Evolutionary conservation across 2,329 filamentous ascomycete genomes (phyloP).

Genomic region (Aspergillus ochraceus): DNA sequence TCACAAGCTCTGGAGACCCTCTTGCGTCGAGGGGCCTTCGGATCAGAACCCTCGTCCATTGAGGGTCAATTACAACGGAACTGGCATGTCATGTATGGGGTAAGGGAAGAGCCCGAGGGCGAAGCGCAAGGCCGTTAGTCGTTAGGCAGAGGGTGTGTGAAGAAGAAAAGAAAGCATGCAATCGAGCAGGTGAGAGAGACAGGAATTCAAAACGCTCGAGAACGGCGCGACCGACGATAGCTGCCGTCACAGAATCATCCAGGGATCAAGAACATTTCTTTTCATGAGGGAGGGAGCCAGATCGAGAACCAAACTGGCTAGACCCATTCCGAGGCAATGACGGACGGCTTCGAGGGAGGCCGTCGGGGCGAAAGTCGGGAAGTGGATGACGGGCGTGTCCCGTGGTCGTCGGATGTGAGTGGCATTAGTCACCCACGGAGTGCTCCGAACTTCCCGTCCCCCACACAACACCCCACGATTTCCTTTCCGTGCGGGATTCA

Average conservation of each 20-base stretch:
- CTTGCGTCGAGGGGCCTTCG: conserved; percentile 42
- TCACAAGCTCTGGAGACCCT: conserved; percentile 49
- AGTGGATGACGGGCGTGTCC: conserved; percentile 6
- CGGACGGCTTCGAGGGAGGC: conserved; percentile 11
- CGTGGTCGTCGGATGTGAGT: not conserved
- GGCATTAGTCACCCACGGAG: not conserved
- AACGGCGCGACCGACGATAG: not conserved
- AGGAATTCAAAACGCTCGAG: too few relatives aligned
- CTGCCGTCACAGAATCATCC: not conserved
- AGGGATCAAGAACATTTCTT: not conserved
- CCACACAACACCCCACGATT: not conserved
- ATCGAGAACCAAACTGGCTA: conserved; percentile 5
- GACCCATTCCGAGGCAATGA: conserved; percentile 20
- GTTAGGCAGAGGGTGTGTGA: not conserved
- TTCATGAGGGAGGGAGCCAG: not conserved
- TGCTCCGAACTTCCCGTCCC: not conserved
- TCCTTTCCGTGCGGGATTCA: too few relatives aligned
- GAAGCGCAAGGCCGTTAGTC: not conserved
- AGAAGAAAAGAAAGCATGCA: too few relatives aligned
- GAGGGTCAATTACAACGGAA: conserved; percentile 23
- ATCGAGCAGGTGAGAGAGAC: too few relatives aligned
- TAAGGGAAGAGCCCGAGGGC: conserved; percentile 2
- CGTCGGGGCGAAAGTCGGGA: conserved; percentile 23
- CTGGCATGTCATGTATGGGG: conserved; percentile 27
- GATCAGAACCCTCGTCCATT: conserved; percentile 42